Conservation (phyloP, 2,329 filamentous ascomycete species). For the Corynespora cassiicola region DNA sequence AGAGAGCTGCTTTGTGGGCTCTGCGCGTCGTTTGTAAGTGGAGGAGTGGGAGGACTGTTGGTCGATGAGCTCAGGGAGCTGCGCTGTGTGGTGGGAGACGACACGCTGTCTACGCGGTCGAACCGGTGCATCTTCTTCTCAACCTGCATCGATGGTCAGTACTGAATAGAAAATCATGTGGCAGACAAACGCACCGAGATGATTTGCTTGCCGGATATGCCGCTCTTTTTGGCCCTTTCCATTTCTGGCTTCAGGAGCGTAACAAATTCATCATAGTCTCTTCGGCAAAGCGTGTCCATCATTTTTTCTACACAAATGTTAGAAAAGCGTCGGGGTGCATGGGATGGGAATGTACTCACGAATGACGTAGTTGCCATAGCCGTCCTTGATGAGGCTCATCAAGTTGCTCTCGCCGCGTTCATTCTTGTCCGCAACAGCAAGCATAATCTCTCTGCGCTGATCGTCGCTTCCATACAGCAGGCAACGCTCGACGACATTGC, state of each 20-base stretch:
- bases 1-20: conserved; percentile 72
- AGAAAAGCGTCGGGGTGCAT: conserved; percentile 4
- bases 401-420: conserved; percentile 74
- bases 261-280: conserved; percentile 52
- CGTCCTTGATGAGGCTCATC: conserved; percentile 81
- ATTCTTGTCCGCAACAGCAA: conserved; percentile 52
- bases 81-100: conserved; percentile 29
- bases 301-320: conserved; percentile 72
- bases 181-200: conserved; percentile 35
- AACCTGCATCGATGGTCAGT: conserved; percentile 35
- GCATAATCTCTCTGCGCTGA: conserved; percentile 73
- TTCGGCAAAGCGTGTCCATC: conserved; percentile 55
- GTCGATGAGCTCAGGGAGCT: conserved; percentile 19
- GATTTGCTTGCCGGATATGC: conserved; percentile 53
- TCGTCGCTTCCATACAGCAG: conserved; percentile 73
- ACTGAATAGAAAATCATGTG: background rate
- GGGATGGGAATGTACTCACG: conserved; percentile 69
- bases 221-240: conserved; percentile 49
- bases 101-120: conserved; percentile 34
- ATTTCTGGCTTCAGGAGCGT: conserved; percentile 53
- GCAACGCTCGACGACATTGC: conserved; percentile 96
- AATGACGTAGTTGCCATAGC: conserved; percentile 95
- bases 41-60: conserved; percentile 61
- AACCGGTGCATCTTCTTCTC: conserved; percentile 58
- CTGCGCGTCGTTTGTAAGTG: conserved; percentile 73